Evolutionary conservation across 768 basidiomycete species (phyloP), one percentile per base, ranked within the genome.

Genomic region (Pisolithus tinctorius): DNA sequence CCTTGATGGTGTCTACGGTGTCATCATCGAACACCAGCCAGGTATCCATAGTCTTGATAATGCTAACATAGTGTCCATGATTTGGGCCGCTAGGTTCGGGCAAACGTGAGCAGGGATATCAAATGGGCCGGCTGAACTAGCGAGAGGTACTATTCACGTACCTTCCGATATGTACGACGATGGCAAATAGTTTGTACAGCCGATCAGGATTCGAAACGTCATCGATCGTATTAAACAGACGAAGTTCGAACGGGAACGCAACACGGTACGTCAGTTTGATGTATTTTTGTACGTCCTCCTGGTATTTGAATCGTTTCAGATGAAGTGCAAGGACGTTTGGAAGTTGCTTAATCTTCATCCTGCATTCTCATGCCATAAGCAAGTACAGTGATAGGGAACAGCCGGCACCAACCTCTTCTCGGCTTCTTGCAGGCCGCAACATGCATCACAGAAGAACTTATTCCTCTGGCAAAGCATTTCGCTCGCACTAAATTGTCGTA

Each of bases 101-200:
- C 55, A 23, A 27, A 59, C 54, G 44, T 53, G 55, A 46, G 52
- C 13, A 20, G 34, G 20, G 6, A 56, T 17, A 48, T 65, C 51
- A 60, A 50, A 38, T 9, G 31, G 31, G 42, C 30, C 34, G 37
- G 51, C 40, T 48, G 45, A 48, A 47, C 43, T 48, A 27, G 52
- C 30, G 49, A 50, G 29, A 40, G 31, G 58, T 54, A 50, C 47
- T 57, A 65, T 27, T n/a, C 43, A 83, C 91, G 63, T 69, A 95
- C 94, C 82, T 88, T 78, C 96, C 96, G 57, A 99, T 94, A 70
- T 99, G 96, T n/a, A 99, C 92, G 31, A 99, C 94, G 52, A 98
- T 91, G 13, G 91, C 93, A 65, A 94, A 97, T 26, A 99, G 79
- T 66, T 90, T 84, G 71, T 96, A 99, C 54, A 98, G 66, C 49